Conservation (phyloP, 345 rosid genomes). For the Populus ilicifolia region DNA sequence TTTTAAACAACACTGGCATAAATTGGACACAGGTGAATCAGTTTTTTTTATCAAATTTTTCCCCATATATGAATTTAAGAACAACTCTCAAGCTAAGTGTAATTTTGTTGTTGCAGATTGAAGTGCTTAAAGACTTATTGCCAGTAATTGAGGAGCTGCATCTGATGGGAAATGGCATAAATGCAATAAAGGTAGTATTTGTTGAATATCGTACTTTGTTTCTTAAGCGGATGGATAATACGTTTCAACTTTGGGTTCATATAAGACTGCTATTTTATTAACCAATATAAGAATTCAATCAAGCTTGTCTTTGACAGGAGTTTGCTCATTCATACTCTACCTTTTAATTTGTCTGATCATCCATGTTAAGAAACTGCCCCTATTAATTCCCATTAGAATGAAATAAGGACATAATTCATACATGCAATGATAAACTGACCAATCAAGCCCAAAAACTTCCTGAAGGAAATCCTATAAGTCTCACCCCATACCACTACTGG, state of each 20-base stretch:
- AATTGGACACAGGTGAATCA: constrained; percentile 67
- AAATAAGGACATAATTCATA: no score
- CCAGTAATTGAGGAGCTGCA: constrained; percentile 84
- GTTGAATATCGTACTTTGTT: constrained; percentile 5
- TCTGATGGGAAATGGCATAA: constrained; percentile 76
- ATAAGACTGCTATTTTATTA: no score
- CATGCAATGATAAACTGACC: no score
- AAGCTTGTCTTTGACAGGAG: no score
- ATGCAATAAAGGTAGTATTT: constrained; percentile 45
- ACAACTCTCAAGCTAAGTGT: not conserved
- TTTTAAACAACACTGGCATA: constrained; percentile 63
- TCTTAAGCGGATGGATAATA: not conserved
- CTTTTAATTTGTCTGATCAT: no score
- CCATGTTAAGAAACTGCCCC: no score
- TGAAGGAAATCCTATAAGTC: no score
- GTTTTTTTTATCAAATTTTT: not conserved
- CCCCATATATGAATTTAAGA: not conserved
- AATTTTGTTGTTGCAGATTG: constrained; percentile 49
- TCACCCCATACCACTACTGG: no score
- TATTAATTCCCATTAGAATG: no score
- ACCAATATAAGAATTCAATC: no score
- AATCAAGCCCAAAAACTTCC: no score
- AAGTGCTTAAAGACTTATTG: constrained; percentile 54
- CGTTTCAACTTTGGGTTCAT: not conserved
- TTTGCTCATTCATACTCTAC: no score